These are phyloP conservation scores for Talaromyces nanjingensis DNA, from an alignment of 495 filamentous ascomycete species.

Conservation along the genomic window DNA sequence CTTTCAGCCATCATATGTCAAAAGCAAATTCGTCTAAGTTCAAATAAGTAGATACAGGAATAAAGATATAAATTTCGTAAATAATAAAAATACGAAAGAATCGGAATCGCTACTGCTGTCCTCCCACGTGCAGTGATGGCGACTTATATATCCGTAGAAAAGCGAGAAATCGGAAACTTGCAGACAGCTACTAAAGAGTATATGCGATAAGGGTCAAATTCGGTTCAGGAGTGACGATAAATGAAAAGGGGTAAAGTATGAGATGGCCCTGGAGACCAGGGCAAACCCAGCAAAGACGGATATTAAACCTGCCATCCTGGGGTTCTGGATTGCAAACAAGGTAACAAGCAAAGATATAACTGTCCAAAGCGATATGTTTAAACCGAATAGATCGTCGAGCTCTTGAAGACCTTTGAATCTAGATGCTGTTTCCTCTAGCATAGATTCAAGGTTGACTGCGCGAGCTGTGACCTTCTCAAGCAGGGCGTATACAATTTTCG, in stretches of 20 bases:
- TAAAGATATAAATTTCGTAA: neutral
- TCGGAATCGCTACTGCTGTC: neutral
- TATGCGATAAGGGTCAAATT: neutral
- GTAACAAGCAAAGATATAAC: constrained; percentile 19
- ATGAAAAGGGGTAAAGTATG: neutral
- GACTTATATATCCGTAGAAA: neutral
- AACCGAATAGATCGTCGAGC: constrained; percentile 15
- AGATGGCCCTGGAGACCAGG: neutral
- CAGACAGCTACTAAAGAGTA: neutral
- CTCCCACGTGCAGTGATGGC: neutral
- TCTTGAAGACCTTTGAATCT: constrained; percentile 25
- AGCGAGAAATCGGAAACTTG: neutral
- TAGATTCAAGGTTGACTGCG: constrained; percentile 33
- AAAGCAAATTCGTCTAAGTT: neutral
- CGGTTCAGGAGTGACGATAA: neutral
- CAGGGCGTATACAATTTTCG: constrained; percentile 30
- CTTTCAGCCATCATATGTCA: neutral
- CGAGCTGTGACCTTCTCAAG: constrained; percentile 29
- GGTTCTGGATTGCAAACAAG: constrained; percentile 19
- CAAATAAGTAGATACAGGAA: neutral
- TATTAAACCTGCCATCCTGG: constrained; percentile 7
- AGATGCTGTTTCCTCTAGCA: constrained; percentile 31
- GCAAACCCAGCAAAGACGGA: neutral
- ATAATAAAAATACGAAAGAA: neutral
- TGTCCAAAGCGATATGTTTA: constrained; percentile 19